Conservation (phyloP, 2,329 filamentous ascomycete species). For the Fusarium cyanostomum region DNA sequence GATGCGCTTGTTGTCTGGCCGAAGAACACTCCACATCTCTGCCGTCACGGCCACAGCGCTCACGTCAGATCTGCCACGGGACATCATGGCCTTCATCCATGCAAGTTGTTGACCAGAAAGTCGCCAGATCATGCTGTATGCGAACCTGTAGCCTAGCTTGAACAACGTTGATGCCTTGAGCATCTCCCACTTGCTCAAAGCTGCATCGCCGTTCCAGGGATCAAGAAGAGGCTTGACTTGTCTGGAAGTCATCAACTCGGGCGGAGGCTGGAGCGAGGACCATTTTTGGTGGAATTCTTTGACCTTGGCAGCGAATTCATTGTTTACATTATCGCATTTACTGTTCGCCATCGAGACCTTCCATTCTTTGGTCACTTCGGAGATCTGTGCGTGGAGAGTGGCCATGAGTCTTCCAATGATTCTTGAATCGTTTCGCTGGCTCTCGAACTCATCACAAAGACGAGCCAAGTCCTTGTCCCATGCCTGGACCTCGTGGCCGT, state of each 20-base stretch:
- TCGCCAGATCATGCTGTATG: constrained; percentile 54
- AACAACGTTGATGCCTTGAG: constrained; percentile 62
- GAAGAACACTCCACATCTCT: constrained; percentile 48
- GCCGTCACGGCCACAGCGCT: constrained; percentile 48
- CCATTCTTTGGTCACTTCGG: constrained; percentile 48
- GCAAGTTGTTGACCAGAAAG: constrained; percentile 61
- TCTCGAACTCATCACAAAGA: constrained; percentile 49
- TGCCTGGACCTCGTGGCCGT: constrained; percentile 31
- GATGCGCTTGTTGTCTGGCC: constrained; percentile 49
- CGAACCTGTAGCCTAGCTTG: constrained; percentile 46
- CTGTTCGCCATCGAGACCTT: constrained; percentile 26
- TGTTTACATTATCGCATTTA: constrained; percentile 43
- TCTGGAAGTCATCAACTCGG: constrained; percentile 33
- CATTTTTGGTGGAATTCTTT: constrained; percentile 53
- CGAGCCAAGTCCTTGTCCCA: constrained; percentile 52
- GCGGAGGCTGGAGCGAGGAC: constrained; percentile 53
- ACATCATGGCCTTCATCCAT: constrained; percentile 54
- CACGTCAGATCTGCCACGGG: constrained; percentile 23
- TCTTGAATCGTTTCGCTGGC: constrained; percentile 36
- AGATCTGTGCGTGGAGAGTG: constrained; percentile 48
- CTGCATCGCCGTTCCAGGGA: constrained; percentile 30
- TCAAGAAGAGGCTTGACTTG: constrained; percentile 44
- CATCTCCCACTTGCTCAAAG: constrained; percentile 56
- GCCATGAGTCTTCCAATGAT: constrained; percentile 47
- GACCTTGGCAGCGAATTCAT: constrained; percentile 43